These are phyloP conservation scores for Macaranga tanarius DNA, from an alignment of 441 rosid species.

Conservation along the genomic window DNA sequence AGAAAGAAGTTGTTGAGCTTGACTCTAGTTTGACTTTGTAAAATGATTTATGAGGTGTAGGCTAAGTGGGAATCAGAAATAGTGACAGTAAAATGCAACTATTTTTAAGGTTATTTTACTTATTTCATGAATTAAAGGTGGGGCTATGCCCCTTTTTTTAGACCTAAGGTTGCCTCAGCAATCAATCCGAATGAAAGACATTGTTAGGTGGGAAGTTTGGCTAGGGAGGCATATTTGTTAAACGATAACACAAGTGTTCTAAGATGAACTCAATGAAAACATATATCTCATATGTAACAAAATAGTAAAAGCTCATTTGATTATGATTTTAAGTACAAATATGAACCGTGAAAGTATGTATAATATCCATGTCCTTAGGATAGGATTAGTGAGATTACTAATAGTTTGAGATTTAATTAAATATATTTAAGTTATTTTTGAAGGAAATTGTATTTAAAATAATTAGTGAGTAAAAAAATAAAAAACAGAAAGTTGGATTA, in stretches of 20 bases:
- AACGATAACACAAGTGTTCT: background rate
- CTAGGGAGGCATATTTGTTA: background rate
- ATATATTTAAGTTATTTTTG: too few species aligned
- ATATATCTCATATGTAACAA: conserved; percentile 18
- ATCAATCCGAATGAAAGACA: background rate
- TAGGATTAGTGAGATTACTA: too few species aligned
- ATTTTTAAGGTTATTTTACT: too few species aligned
- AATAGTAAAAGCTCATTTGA: conserved; percentile 25
- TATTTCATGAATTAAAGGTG: too few species aligned
- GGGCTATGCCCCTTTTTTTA: background rate
- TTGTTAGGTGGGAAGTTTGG: conserved; percentile 2
- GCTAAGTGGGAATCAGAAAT: too few species aligned
- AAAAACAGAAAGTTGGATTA: too few species aligned
- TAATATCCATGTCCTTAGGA: too few species aligned
- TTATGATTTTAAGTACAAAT: conserved; percentile 16
- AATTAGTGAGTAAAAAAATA: too few species aligned
- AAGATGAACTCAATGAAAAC: conserved; percentile 14
- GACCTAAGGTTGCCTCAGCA: background rate
- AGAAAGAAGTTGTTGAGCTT: background rate
- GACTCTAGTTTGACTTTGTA: background rate
- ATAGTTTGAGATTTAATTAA: too few species aligned
- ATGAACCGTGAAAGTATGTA: conserved; percentile 24
- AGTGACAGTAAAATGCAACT: too few species aligned
- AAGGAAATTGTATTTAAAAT: too few species aligned
- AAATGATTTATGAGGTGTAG: too few species aligned